A percentile compares a stretch with the other conserved stretches of the same genome.
Evolutionary conservation across 2,329 filamentous ascomycete species (phyloP).

Genomic region (Passalora sequoiae): DNA sequence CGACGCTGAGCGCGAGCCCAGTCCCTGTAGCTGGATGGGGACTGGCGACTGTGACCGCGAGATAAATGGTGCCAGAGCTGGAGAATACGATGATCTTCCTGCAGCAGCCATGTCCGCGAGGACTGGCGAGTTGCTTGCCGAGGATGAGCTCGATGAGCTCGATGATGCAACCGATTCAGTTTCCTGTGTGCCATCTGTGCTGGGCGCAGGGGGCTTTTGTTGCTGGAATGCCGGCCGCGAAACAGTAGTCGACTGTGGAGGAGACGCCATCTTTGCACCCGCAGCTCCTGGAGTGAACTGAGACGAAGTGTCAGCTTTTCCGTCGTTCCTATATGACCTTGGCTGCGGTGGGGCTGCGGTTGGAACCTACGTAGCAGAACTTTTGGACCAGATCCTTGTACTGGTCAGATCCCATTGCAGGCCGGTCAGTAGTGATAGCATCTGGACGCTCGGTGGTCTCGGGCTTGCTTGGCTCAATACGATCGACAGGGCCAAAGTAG

Average conservation of each 20-base stretch:
- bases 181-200: constrained; percentile 20
- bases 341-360: constrained; percentile 30
- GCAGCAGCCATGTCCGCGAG: constrained; percentile 7
- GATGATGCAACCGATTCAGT: constrained; percentile 11
- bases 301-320: constrained; percentile 30
- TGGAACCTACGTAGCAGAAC: constrained; percentile 97
- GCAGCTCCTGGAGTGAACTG: constrained; percentile 33
- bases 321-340: constrained; percentile 22
- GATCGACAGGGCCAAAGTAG: constrained; percentile 37
- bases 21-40: constrained; percentile 24
- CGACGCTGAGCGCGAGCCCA: constrained; percentile 28
- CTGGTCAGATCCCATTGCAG: constrained; percentile 74
- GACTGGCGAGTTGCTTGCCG: constrained; percentile 24
- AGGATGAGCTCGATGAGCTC: constrained; percentile 21
- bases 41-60: constrained; percentile 33
- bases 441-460: constrained; percentile 40
- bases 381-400: constrained; percentile 98
- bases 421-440: constrained; percentile 56
- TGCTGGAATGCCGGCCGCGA: constrained; percentile 5
- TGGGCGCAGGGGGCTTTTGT: constrained; percentile 3
- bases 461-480: constrained; percentile 29
- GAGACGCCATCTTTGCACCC: constrained; percentile 25
- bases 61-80: constrained; percentile 25
- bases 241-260: constrained; percentile 6
- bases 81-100: constrained; percentile 20